A percentile compares a stretch with the other conserved stretches of the same genome.
Evolutionary conservation across 345 rosid species (phyloP).

Genomic region (Eucalyptus polyanthemos): DNA sequence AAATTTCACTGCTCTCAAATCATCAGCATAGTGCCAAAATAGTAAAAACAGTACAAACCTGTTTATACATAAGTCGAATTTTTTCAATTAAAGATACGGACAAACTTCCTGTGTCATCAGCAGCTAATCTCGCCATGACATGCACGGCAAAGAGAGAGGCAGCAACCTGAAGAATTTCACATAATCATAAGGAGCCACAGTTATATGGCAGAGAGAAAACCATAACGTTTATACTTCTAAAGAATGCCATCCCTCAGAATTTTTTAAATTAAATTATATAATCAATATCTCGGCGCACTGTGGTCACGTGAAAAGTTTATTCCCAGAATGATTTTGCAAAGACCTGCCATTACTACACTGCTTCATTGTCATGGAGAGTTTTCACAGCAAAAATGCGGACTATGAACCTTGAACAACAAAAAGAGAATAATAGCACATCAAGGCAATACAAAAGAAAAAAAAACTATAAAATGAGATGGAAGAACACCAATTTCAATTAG

Average conservation of each 20-base stretch:
- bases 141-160: conserved; percentile 52
- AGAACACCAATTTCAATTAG: neutral
- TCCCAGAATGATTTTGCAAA: neutral
- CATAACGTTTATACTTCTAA: neutral
- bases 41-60: conserved; percentile 20
- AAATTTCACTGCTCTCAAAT: neutral
- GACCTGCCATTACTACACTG: neutral
- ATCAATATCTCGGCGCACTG: neutral
- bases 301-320: neutral
- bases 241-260: neutral
- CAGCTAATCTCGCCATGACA: conserved; percentile 50
- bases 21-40: neutral
- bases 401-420: neutral
- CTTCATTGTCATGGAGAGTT: neutral
- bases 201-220: neutral
- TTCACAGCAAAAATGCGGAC: neutral
- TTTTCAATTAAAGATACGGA: conserved; percentile 54
- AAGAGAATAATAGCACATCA: neutral
- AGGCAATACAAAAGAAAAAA: neutral
- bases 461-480: neutral
- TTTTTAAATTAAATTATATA: neutral
- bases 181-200: neutral
- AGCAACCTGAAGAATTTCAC: conserved; percentile 49
- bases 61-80: conserved; percentile 27
- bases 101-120: conserved; percentile 52